A percentile compares a stretch with the other conserved stretches of the same genome.
Evolutionary conservation across 345 rosid genomes (phyloP).

Genomic region (Ceriops zippeliana): DNA sequence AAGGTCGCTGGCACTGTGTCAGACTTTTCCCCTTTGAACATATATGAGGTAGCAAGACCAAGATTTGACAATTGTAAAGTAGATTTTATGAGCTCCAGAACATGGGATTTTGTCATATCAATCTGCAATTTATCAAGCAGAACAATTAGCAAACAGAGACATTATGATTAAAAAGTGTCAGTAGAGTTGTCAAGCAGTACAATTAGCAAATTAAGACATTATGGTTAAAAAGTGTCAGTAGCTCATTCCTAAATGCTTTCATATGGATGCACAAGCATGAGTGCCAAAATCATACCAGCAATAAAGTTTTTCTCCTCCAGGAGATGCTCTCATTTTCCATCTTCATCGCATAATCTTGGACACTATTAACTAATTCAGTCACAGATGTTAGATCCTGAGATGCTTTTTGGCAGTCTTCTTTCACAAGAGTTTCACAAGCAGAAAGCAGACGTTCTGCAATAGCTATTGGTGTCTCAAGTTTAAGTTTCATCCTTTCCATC

Average conservation of each 20-base stretch:
- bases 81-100: slow-evolving; percentile 68
- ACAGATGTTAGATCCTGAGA: slow-evolving; percentile 58
- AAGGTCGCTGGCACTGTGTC: slow-evolving; percentile 47
- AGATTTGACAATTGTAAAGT: slow-evolving; percentile 75
- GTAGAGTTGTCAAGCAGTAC: slow-evolving; percentile 12
- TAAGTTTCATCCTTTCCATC: slow-evolving; percentile 85
- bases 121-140: slow-evolving; percentile 49
- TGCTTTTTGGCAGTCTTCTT: slow-evolving; percentile 53
- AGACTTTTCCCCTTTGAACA: slow-evolving; percentile 57
- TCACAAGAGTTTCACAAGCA: slow-evolving; percentile 55
- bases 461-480: slow-evolving; percentile 82
- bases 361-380: slow-evolving; percentile 49
- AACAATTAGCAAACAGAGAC: slow-evolving; percentile 19
- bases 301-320: slow-evolving; percentile 65
- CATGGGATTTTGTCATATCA: slow-evolving; percentile 57
- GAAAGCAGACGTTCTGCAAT: slow-evolving; percentile 80
- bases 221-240: too few species aligned
- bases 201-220: slow-evolving; percentile 20
- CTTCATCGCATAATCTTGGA: slow-evolving; percentile 46
- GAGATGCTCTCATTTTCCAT: slow-evolving; percentile 81
- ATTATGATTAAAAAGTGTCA: not conserved
- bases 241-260: too few species aligned
- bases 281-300: slow-evolving; percentile 46
- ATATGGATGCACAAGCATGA: too few species aligned
- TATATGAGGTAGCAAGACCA: slow-evolving; percentile 59